A percentile compares a stretch with the other conserved stretches of the same genome.
These are phyloP conservation scores for Heliosperma pusillum DNA, from an alignment of 148 eudicot genomes.

Conservation along the genomic window DNA sequence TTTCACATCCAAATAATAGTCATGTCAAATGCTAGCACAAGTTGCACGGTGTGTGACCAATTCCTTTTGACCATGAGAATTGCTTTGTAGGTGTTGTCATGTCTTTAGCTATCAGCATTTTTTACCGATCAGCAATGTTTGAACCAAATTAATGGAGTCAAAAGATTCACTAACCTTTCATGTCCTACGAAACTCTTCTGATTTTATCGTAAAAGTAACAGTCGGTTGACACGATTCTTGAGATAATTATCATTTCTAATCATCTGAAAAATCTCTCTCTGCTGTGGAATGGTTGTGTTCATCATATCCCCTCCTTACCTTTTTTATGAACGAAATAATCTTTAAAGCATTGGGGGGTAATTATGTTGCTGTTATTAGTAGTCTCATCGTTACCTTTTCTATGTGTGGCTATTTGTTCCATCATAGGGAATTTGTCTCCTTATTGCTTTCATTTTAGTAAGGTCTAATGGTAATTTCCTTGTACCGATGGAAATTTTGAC, in stretches of 20 bases:
- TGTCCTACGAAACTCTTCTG: not conserved
- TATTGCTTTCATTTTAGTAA: no score
- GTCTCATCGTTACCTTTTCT: not conserved
- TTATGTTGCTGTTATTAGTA: not conserved
- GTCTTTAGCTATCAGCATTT: not conserved
- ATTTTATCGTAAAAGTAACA: not conserved
- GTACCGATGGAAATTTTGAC: not conserved
- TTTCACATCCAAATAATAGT: no score
- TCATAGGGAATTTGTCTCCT: no score
- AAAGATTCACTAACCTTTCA: not conserved
- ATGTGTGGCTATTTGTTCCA: not conserved
- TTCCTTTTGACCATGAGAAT: not conserved
- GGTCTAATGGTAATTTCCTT: not conserved
- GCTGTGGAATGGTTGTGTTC: not conserved
- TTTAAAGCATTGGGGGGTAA: not conserved
- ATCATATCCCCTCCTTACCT: not conserved
- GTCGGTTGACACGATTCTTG: not conserved
- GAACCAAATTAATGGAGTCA: not conserved
- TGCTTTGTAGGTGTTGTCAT: not conserved
- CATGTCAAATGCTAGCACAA: constrained; percentile 5
- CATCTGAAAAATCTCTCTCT: no score
- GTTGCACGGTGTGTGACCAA: not conserved
- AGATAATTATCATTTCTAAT: not conserved
- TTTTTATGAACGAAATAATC: no score
- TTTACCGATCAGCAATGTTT: not conserved